phyloP scores from a whole-genome alignment of 805 yeast species.

The Millerago galiae region DNA sequence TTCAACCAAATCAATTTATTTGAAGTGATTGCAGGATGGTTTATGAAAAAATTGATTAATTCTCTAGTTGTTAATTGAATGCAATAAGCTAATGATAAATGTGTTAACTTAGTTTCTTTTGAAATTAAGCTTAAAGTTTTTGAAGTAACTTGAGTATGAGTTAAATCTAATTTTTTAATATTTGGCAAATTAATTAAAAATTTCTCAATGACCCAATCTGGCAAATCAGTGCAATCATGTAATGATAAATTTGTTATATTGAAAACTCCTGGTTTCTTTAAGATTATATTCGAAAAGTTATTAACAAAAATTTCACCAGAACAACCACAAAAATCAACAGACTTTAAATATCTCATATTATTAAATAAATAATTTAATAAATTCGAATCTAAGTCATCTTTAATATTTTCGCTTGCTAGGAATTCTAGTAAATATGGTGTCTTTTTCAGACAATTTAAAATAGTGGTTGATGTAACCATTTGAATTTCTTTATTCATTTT shows the following conservation, averaged over 20 bases:
- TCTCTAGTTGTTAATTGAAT: slow-evolving; percentile 68
- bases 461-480: slow-evolving; percentile 75
- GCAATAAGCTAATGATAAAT: slow-evolving; percentile 61
- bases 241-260: slow-evolving; percentile 46
- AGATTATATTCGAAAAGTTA: slow-evolving; percentile 42
- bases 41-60: slow-evolving; percentile 57
- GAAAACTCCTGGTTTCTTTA: slow-evolving; percentile 15
- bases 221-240: slow-evolving; percentile 82
- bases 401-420: slow-evolving; percentile 78
- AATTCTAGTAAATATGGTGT: slow-evolving; percentile 73
- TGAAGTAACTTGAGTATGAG: slow-evolving; percentile 73
- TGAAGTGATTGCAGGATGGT: slow-evolving; percentile 56
- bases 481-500: slow-evolving; percentile 88
- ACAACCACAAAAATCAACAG: slow-evolving; percentile 87
- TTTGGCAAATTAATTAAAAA: slow-evolving; percentile 51
- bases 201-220: slow-evolving; percentile 47
- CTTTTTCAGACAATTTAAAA: slow-evolving; percentile 50
- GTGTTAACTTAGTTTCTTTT: slow-evolving; percentile 55
- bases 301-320: slow-evolving; percentile 55
- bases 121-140: slow-evolving; percentile 52
- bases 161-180: slow-evolving; percentile 66
- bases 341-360: slow-evolving; percentile 47
- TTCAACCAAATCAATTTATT: slow-evolving; percentile 59
- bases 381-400: slow-evolving; percentile 65
- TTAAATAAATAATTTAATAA: slow-evolving; percentile 53